Base-by-base conservation (phyloP, 306 rosid genomes). In the Sindora glabra region DNA sequence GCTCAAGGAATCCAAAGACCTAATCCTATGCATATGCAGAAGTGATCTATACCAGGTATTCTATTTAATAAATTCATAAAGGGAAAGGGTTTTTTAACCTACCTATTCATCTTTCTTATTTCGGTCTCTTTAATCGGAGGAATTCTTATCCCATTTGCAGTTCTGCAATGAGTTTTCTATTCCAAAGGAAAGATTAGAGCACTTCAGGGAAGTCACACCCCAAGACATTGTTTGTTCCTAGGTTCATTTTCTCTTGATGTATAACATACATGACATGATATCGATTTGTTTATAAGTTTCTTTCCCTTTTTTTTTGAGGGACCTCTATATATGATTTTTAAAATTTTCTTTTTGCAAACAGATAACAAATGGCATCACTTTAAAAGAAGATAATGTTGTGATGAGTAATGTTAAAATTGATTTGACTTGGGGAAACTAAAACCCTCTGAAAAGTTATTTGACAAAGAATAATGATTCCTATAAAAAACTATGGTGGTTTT, bases 151-250 rank as follows among this genome's bases (percentile, higher is more conserved):
- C 48, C 26, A 48, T 66, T 59, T 34, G 75, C 78, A 90, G 97
- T 90, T 82, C 57, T 87, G 94, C 73, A 90, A 90, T 69, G 97
- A 84, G 70, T 90, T 84, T 72, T 72, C 95, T 23, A 87, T 90
- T 63, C 97, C 97, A 16, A 90, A 82, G 82, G 95, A 84, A 36
- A 67, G 27, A 46, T 70, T 84, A n/a, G 83, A 74, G 23, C 62
- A 82, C 68, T 87, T 82, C 82, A 77, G 55, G 77, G 64, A 44
- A 21, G 76, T 84, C 74, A 90, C 89, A 23, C 76, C 95, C 47
- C 87, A 82, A 78, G 95, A 90, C 67, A 84, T 87, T 62, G 76
- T 87, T 63, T 90, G 97, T 54, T 82, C 97, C 64, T 94, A 90
- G 90, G 97, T 89, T 25, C 53, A 54, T 46, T 62, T 42, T 5